Evolutionary conservation across 441 rosid genomes (phyloP), one percentile per base, ranked within the genome.

Genomic region (Croton setiger): DNA sequence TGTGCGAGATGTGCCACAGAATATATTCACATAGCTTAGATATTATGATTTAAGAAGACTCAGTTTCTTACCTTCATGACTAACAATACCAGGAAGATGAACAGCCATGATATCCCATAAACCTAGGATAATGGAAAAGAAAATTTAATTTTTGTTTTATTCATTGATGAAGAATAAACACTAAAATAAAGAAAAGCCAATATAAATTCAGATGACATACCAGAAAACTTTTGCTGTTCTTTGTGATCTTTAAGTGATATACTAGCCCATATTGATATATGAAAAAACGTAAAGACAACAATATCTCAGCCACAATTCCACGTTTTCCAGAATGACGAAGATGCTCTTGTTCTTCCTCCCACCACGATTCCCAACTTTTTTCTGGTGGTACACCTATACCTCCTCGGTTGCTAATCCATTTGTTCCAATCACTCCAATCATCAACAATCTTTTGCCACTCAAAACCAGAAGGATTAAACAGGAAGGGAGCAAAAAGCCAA

Each of bases 291-390:
- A 91, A 75, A 53, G 98, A 76, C 69, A 96, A 82, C 76, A 93
- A 49, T 67, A 96, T 96, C 90, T 96, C 99, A 31, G 89, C 93
- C 20, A 87, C 44, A 63, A 93, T 82, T 60, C 99, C 99, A 59
- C 99, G 97, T 76, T 84, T 91, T 70, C 98, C 97, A 35, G 99
- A 93, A 79, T 83, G 70, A 35, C 60, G 89, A 63, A 96, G 91
- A 85, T 96, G 99, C 63, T 96, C 99, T 75, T 93, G 97, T 82
- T 96, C 98, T 78, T 96, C 96, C 68, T 96, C 99, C 98, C 99
- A 96, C 99, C 99, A 96, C 0, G 99, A 96, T 75, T 96, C 99
- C 99, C 99, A 96, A 79, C 99, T 93, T 76, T 93, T 93, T 72
- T 88, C 97, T n/a, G 98, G 85, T 0, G 93, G 92, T 20, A 96